phyloP scores from a whole-genome alignment of 345 rosid species.

The Sonneratia alba region DNA sequence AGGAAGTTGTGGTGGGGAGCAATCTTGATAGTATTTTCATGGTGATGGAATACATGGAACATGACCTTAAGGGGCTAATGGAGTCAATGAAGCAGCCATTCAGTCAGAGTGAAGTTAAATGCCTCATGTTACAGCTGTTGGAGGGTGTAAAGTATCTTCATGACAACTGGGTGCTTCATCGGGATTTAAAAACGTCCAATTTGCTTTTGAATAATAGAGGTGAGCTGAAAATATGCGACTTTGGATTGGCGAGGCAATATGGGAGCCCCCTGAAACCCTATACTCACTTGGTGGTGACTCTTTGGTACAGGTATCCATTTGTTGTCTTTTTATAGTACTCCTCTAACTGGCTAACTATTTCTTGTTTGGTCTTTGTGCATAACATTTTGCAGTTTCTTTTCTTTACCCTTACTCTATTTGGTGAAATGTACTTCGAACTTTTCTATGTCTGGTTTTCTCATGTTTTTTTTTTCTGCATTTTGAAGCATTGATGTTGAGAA shows the following conservation, averaged over 20 bases:
- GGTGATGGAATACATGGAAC: slow-evolving; percentile 99
- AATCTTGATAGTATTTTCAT: slow-evolving; percentile 91
- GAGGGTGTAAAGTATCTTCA: slow-evolving; percentile 94
- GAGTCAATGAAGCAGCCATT: slow-evolving; percentile 96
- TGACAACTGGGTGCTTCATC: slow-evolving; percentile 99
- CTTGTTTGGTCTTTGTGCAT: not conserved
- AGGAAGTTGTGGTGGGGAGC: slow-evolving; percentile 97
- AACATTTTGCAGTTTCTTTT: not conserved
- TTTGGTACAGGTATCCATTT: slow-evolving; percentile 84
- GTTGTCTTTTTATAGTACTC: not conserved
- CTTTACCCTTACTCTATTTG: not conserved
- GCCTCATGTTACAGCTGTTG: slow-evolving; percentile 92
- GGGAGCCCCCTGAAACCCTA: slow-evolving; percentile 95
- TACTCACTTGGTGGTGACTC: slow-evolving; percentile 97
- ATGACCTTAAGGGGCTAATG: slow-evolving; percentile 93
- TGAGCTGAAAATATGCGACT: slow-evolving; percentile 96
- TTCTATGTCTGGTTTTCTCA: not conserved
- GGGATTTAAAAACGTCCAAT: slow-evolving; percentile 96
- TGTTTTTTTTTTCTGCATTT: not conserved
- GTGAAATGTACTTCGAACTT: not conserved
- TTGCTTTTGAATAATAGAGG: slow-evolving; percentile 88
- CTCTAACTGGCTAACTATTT: not conserved
- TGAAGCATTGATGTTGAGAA: not conserved
- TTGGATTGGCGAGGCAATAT: slow-evolving; percentile 98
- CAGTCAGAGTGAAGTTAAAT: slow-evolving; percentile 98